phyloP scores from a whole-genome alignment of 148 eudicot genomes.

The Dysphania ambrosioides region DNA sequence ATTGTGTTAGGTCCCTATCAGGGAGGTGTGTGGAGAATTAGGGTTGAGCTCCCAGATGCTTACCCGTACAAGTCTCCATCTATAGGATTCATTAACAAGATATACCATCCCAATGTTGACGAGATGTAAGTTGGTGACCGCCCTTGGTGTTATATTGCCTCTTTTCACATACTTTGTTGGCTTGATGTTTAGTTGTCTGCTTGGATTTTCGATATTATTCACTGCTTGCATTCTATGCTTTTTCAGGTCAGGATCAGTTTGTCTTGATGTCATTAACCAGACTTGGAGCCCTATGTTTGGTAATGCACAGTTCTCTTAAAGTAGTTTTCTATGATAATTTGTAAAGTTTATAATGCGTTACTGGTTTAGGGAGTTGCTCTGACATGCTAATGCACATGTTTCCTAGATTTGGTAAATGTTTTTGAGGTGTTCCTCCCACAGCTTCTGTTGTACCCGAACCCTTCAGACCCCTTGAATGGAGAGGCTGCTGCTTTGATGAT shows the following conservation, averaged over 20 bases:
- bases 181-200: neutral
- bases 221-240: slow-evolving; percentile 4
- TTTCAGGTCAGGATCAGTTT: slow-evolving; percentile 88
- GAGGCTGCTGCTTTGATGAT: slow-evolving; percentile 93
- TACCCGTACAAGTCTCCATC: slow-evolving; percentile 92
- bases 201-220: neutral
- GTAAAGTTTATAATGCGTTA: slow-evolving; percentile 1
- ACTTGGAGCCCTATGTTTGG: slow-evolving; percentile 98
- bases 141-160: neutral
- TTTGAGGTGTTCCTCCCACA: slow-evolving; percentile 97
- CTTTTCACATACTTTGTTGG: neutral
- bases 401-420: slow-evolving; percentile 76
- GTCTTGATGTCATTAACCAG: slow-evolving; percentile 89
- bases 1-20: slow-evolving; percentile 71
- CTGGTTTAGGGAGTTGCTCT: slow-evolving; percentile 11
- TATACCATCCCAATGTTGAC: slow-evolving; percentile 92
- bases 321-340: neutral
- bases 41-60: slow-evolving; percentile 92
- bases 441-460: slow-evolving; percentile 90
- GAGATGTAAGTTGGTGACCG: slow-evolving; percentile 75
- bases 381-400: slow-evolving; percentile 18
- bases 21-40: slow-evolving; percentile 88
- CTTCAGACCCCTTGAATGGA: slow-evolving; percentile 82
- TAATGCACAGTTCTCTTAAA: slow-evolving; percentile 25
- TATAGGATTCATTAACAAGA: slow-evolving; percentile 83